Evolutionary conservation across 1,284 basidiomycete genomes (phyloP).

Genomic region (Hemileia vastatrix): DNA sequence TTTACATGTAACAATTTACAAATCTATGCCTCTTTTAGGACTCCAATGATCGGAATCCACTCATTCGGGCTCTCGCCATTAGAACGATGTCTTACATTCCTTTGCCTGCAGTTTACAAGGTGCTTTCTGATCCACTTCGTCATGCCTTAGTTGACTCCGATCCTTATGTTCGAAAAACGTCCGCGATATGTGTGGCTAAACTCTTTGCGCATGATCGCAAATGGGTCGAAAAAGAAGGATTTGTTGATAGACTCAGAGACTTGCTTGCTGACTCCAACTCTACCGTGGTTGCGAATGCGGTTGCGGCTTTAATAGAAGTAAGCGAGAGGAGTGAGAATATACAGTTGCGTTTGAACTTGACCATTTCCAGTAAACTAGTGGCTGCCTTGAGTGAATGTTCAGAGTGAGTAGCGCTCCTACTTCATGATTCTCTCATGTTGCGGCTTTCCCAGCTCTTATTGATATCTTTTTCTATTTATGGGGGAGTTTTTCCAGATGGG

Average conservation of each 20-base stretch:
- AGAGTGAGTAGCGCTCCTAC: constrained; percentile 55
- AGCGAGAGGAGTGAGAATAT: constrained; percentile 81
- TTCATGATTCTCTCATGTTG: background rate
- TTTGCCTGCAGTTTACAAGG: constrained; percentile 66
- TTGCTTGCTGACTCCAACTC: constrained; percentile 86
- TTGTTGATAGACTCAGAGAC: constrained; percentile 74
- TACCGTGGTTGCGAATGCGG: constrained; percentile 87
- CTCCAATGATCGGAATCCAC: constrained; percentile 79
- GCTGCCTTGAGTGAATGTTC: constrained; percentile 78
- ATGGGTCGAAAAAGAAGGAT: constrained; percentile 70
- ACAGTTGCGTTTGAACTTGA: constrained; percentile 65
- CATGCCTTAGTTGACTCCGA: constrained; percentile 81
- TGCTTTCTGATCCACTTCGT: constrained; percentile 70
- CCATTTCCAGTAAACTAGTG: constrained; percentile 71
- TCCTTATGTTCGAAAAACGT: constrained; percentile 92
- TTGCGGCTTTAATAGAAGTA: constrained; percentile 84
- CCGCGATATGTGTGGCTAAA: constrained; percentile 83
- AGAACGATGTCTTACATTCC: constrained; percentile 95
- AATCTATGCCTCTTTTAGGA: constrained; percentile 53
- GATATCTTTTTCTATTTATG: background rate
- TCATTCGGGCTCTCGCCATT: constrained; percentile 82
- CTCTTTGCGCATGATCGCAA: constrained; percentile 74
- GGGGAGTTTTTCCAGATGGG: constrained; percentile 60
- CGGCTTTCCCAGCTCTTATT: background rate
- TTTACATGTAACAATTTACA: no score